Evolutionary conservation across 1,139 yeast species (phyloP), one percentile per base, ranked within the genome.

Genomic region (Nakaseomyces kungkrabaensis): DNA sequence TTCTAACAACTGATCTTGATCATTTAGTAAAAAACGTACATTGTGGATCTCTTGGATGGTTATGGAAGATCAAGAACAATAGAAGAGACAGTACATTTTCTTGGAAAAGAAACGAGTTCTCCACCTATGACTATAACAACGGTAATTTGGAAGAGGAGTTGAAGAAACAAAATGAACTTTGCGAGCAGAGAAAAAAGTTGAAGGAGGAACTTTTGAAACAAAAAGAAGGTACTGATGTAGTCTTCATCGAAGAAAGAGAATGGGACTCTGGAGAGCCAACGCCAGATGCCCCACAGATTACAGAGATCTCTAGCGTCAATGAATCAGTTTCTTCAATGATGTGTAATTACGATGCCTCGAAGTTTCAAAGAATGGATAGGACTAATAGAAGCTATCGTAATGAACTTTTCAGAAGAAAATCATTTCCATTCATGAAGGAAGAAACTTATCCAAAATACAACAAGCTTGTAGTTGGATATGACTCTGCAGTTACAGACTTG

Each of bases 1-100:
- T 75, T n/a, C 72, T 79, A 50, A 77, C 82, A 0, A 60, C 72
- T 6, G 79, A 78, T 50, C 57, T 78, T 22, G 81, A 75, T 34
- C 67, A 69, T 38, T 61, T 77, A 27, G 67, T 73, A 8, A 65
- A 65, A 43, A 69, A 70, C 52, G 64, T 75, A 17, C 72, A 70
- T 43, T 65, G 68, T 50, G 81, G 81, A 31, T 64, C 70, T 27
- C 62, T 78, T 11, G 70, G 72, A 25, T 72, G 74, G 50, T 62
- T 78, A 36, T 78, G 81, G 79, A 66, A 66, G 34, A 50, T 54
- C 32, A 58, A 59, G 42, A 59, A 60, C 22, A 48, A 58, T 11
- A 56, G 52, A 44, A 55, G 58, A 27, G 44, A 41, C 29, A 41
- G 34, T 29, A 41, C 34, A n/a, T 41, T 32, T 56, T 59, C 43